Base-by-base conservation (phyloP, 1,139 yeast species). In the Wickerhamiella infanticola region DNA sequence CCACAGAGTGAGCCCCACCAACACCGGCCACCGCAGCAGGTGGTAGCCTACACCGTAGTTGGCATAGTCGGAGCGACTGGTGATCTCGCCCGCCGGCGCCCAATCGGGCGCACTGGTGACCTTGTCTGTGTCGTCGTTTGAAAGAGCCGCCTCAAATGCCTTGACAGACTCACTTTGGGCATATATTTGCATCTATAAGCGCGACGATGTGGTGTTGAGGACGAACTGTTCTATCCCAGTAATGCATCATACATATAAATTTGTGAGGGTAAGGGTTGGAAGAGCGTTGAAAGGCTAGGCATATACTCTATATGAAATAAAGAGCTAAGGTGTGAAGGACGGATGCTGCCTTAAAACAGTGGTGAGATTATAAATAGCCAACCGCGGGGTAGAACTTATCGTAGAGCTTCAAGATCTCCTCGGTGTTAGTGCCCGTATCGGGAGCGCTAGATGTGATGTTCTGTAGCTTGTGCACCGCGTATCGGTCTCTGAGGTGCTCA, bases 11-110 rank as follows among this genome's bases (percentile, higher is more conserved):
- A 78, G 74, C 26, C 72, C 61, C 0, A 73, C 45, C 42, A 81
- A 63, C 1, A 79, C 60, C 0, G 93, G 93, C 75, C 82, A 81
- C 43, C 90, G 63, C 36, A 81, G 63, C 1, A 80, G 40, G 27
- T 69, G 66, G 55, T 76, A 81, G 0, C 78, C 67, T 13, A 67
- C 54, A 42, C 75, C 74, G 35, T 46, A 47, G 37, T 48, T 46
- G 33, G 47, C 50, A 40, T 53, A 55, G 23, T 50, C 43, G 7
- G 49, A 41, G 3, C 43, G 13, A 4, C 35, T 33, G 35, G 5
- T 40, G 35, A 24, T 44, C 31, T 6, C 47, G 43, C 35, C 39
- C n/a, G 36, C 39, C 37, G 45, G 53, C 3, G 53, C 53, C 53
- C 53, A 51, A 38, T 51, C 53, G 38, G 42, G 43, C 3, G 43